A percentile compares a stretch with the other conserved stretches of the same genome.
phyloP scores from a whole-genome alignment of 371 early-diverging fungal species.

The Mucor sp. region DNA sequence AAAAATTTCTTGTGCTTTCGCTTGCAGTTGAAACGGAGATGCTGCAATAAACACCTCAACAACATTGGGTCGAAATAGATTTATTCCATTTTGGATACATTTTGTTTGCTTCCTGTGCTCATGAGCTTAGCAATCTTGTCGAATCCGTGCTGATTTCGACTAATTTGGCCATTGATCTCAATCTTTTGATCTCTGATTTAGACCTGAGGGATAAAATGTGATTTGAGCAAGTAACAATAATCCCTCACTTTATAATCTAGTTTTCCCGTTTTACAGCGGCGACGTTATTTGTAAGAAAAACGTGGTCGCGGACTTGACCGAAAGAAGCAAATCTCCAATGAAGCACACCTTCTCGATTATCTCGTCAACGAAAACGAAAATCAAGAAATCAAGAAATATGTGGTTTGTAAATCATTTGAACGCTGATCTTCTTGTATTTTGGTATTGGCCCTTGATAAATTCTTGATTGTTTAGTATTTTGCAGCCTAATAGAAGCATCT shows the following conservation, averaged over 20 bases:
- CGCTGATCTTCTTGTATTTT: not conserved
- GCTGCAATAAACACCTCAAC: not conserved
- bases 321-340: not conserved
- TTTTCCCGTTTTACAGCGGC: conserved; percentile 18
- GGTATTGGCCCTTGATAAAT: not conserved
- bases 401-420: not conserved
- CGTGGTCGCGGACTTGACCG: conserved; percentile 27
- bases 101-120: not conserved
- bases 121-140: not conserved
- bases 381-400: not conserved
- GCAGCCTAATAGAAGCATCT: not conserved
- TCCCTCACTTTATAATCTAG: conserved; percentile 7
- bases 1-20: not conserved
- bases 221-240: conserved; percentile 5
- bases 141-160: not conserved
- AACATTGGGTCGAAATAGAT: not conserved
- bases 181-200: not conserved
- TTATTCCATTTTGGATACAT: not conserved
- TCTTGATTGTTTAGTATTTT: not conserved
- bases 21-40: not conserved
- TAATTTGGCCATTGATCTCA: not conserved
- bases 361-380: not conserved
- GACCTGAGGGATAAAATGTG: not conserved
- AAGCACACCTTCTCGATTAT: not conserved
- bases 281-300: conserved; percentile 10